phyloP scores from a whole-genome alignment of 139 green algal species.

The Tetraselmis striata region DNA sequence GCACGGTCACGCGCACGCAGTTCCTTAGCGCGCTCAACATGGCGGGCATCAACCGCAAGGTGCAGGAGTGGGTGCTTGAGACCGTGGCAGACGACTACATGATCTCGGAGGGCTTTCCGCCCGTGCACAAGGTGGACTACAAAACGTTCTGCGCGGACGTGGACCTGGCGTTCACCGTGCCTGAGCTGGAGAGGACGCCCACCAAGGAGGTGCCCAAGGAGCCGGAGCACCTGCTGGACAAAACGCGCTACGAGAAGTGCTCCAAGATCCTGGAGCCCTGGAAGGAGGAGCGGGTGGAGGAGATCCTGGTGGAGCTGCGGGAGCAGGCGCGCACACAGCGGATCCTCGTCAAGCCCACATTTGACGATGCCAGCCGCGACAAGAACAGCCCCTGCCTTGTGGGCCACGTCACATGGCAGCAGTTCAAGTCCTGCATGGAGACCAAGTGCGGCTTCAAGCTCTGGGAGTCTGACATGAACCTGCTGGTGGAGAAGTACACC shows the following conservation, averaged over 20 bases:
- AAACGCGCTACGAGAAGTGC: constrained; percentile 48
- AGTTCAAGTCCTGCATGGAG: constrained; percentile 52
- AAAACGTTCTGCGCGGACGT: constrained; percentile 54
- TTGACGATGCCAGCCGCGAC: constrained; percentile 61
- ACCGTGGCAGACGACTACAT: constrained; percentile 49
- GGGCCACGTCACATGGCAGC: constrained; percentile 59
- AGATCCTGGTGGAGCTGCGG: constrained; percentile 10
- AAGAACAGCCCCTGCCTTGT: constrained; percentile 58
- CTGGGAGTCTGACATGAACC: constrained; percentile 16
- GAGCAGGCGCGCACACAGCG: constrained; percentile 2
- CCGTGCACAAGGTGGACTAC: constrained; percentile 36
- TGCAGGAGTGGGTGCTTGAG: constrained; percentile 37
- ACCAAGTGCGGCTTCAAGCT: constrained; percentile 2
- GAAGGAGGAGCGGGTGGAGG: constrained; percentile 19
- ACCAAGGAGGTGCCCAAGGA: constrained; percentile 52
- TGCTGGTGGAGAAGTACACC: constrained; percentile 54
- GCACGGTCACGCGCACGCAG: constrained; percentile 28
- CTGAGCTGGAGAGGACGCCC: constrained; percentile 53
- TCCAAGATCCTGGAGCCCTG: constrained; percentile 30
- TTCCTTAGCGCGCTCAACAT: constrained; percentile 48
- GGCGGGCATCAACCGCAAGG: constrained; percentile 48
- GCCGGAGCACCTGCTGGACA: constrained; percentile 58
- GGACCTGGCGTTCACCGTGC: constrained; percentile 55
- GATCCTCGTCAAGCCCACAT: constrained; percentile 59
- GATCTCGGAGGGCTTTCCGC: constrained; percentile 14